Conservation (phyloP, 805 yeast species). For the Priceomyces castillae region DNA sequence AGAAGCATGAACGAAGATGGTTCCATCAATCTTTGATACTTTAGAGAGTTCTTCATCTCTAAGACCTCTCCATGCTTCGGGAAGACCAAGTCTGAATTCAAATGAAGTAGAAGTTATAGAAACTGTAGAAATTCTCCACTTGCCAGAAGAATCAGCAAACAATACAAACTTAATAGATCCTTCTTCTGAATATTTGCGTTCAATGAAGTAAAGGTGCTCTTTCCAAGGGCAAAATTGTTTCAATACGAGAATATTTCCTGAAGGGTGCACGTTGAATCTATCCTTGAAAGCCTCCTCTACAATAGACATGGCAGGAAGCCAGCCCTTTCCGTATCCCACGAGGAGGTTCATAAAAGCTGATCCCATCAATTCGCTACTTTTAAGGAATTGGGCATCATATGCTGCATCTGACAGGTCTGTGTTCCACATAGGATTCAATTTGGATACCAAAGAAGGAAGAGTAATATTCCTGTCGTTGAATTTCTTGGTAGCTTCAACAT, state of each 20-base stretch:
- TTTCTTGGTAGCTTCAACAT: constrained; percentile 52
- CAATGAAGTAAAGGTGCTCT: constrained; percentile 79
- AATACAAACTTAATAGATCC: constrained; percentile 71
- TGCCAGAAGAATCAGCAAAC: constrained; percentile 67
- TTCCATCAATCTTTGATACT: constrained; percentile 76
- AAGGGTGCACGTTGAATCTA: constrained; percentile 59
- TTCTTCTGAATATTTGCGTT: constrained; percentile 53
- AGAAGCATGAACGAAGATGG: constrained; percentile 92
- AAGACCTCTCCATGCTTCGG: constrained; percentile 92
- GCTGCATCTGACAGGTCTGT: constrained; percentile 61
- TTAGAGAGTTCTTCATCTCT: constrained; percentile 81
- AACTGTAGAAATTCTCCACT: constrained; percentile 90
- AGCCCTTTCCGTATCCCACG: constrained; percentile 71
- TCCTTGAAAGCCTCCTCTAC: constrained; percentile 67
- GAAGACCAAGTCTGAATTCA: constrained; percentile 81
- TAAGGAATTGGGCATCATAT: constrained; percentile 61
- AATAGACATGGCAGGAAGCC: constrained; percentile 85
- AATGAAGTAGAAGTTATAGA: constrained; percentile 78
- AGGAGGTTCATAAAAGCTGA: constrained; percentile 66
- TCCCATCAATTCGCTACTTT: constrained; percentile 84
- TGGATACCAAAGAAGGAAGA: constrained; percentile 73
- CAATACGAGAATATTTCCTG: constrained; percentile 74
- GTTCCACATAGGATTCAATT: constrained; percentile 85
- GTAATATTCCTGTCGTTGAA: constrained; percentile 74
- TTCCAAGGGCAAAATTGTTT: constrained; percentile 92